Percentiles rank a stretch among this genome's conserved stretches.
Evolutionary conservation across 1,284 basidiomycete genomes (phyloP).

Genomic region (Blastosporella zonata): DNA sequence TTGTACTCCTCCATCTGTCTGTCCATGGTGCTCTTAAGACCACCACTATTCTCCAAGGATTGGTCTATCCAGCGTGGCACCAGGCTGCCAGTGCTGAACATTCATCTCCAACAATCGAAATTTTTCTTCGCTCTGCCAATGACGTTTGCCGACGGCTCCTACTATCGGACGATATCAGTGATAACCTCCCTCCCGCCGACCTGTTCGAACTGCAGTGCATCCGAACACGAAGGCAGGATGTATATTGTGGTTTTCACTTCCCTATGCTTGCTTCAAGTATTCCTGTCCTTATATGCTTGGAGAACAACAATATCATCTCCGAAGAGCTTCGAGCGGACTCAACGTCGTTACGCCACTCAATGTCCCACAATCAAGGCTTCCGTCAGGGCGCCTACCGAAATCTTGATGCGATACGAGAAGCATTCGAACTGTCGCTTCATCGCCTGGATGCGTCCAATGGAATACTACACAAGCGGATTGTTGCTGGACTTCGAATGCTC

Average conservation of each 20-base stretch:
- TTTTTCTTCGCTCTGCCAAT: constrained; percentile 60
- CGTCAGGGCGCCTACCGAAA: constrained; percentile 71
- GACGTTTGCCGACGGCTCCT: constrained; percentile 58
- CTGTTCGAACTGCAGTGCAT: constrained; percentile 66
- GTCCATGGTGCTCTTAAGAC: constrained; percentile 65
- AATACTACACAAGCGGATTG: constrained; percentile 57
- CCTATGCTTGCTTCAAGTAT: constrained; percentile 56
- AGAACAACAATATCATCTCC: constrained; percentile 54
- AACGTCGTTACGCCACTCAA: constrained; percentile 47
- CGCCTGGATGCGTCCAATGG: constrained; percentile 45
- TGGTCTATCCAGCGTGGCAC: constrained; percentile 75
- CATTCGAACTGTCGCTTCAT: constrained; percentile 61
- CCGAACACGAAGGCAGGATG: constrained; percentile 60
- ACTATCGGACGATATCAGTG: constrained; percentile 47
- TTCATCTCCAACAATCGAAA: constrained; percentile 40
- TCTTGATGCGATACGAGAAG: constrained; percentile 61
- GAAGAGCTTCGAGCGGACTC: constrained; percentile 46
- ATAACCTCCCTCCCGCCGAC: constrained; percentile 43
- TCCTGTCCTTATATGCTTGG: constrained; percentile 65
- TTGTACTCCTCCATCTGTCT: constrained; percentile 62
- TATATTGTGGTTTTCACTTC: constrained; percentile 65
- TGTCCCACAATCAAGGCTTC: constrained; percentile 63
- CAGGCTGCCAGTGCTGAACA: constrained; percentile 40
- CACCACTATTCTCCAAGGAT: constrained; percentile 65
- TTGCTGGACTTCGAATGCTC: constrained; percentile 60